Evolutionary conservation across 208 protist species (phyloP), one percentile per base, ranked within the genome.

Genomic region (Crithidia fasciculata): DNA sequence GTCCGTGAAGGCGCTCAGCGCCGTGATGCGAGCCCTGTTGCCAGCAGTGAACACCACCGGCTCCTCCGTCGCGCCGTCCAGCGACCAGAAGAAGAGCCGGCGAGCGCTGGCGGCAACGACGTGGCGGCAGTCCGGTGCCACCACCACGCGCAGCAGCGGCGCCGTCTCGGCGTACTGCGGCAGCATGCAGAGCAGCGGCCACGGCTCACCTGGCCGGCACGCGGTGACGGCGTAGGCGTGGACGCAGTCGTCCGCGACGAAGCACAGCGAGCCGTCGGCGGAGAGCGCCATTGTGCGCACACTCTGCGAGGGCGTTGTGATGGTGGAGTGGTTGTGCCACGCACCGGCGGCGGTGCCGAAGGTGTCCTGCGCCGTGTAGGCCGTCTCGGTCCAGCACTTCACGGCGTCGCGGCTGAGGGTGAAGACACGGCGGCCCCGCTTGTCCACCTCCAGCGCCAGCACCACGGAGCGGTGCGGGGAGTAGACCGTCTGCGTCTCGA

Each of bases 231-330:
- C 70, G 66, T 92, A 96, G 7, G 92, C 69, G 71, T 94, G 83
- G 18, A 96, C 75, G 69, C 74, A 87, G 75, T 96, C 91, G 65
- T 96, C 91, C 5, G 89, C 87, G 19, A 94, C 79, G 54, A 92
- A 88, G 69, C 91, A 96, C 19, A 94, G 72, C 8, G 83, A 88
- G 54, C 76, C 87, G 70, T 96, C 91, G 4, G 57, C 36, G 37
- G 91, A 94, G 2, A 96, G 67, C 5, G 75, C 68, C 76, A 96
- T 81, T 44, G 78, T 61, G 12, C 44, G 9, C 52, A 91, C 88
- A 40, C 73, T 62, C 55, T 56, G 69, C 6, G 91, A 92, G 3
- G 89, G 88, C 10, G 91, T 93, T 3, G 80, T 50, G 28, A 82
- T 88, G 19, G 87, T 85, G 2, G 89, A 94, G 65, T 91, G 83